Evolutionary conservation across 306 rosid genomes (phyloP), one percentile per base, ranked within the genome.

Genomic region (Cicer pinnatifidum): DNA sequence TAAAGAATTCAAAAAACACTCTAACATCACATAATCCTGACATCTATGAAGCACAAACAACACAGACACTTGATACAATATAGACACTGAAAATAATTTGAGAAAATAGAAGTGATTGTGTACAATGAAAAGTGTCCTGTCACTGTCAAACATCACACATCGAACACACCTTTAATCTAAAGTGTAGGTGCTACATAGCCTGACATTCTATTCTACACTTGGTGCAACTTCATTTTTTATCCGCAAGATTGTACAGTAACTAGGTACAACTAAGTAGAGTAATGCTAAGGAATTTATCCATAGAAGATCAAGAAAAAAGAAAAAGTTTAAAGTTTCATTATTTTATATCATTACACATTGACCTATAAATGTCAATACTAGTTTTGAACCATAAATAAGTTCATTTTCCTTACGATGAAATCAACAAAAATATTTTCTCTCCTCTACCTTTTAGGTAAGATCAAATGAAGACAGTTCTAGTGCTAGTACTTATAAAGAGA

Each of bases 1-100:
- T 66, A 12, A 39, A 72, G 20, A 70, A 67, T 28, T 63, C 20
- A 57, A 65, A 52, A 67, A 63, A n/a, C 16, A 48, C 75, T 69
- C 64, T 77, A 54, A 47, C 69, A 79, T 44, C 67, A 73, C 53
- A 40, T 19, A 71, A 69, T 52, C 28, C 73, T 45, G 40, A 62
- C 1, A 57, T 28, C 35, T 28, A 28, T 28, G 35, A 28, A 28
- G 35, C 35, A 28, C 5, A 28, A 28, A 28, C 5, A 28, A 28
- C 35, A 28, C 35, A 28, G 0, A 28, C 35, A 28, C 35, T 28
- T 28, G 35, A 3, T 28, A 28, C 35, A 28, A 3, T 28, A 28
- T 28, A 3, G 35, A 28, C 35, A 3, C 5, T 28, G 33, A 28
- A 3, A 28, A 28, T 28, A 28, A 28, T 28, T 28, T 28, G 33